Evolutionary conservation across 805 yeast species (phyloP).

Genomic region (Naumovozyma baii): DNA sequence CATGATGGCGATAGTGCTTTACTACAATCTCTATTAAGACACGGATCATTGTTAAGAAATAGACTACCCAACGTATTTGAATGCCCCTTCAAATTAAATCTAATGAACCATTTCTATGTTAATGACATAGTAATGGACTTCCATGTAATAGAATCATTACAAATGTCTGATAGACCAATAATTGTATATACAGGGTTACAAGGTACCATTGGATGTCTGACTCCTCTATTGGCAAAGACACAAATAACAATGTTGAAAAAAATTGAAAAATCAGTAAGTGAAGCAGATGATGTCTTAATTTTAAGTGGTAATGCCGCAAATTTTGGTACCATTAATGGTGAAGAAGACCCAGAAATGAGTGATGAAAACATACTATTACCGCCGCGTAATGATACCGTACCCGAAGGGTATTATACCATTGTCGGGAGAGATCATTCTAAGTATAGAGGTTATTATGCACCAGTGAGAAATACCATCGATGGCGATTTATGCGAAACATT

Average conservation of each 20-base stretch:
- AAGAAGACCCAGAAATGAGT: constrained; percentile 1
- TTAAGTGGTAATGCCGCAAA: constrained; percentile 3
- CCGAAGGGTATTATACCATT: constrained; percentile 28
- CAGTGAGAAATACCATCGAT: constrained; percentile 66
- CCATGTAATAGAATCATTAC: constrained; percentile 30
- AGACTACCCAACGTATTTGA: constrained; percentile 21
- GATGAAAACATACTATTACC: too few species aligned
- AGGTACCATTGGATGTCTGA: constrained; percentile 69
- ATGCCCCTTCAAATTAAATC: constrained; percentile 40
- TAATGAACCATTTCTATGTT: constrained; percentile 48
- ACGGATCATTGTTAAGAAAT: neutral
- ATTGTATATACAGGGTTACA: constrained; percentile 67
- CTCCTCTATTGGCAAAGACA: constrained; percentile 53
- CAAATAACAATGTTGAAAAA: constrained; percentile 52
- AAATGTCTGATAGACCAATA: constrained; percentile 45
- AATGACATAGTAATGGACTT: constrained; percentile 66
- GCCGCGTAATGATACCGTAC: neutral
- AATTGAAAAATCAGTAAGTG: constrained; percentile 41
- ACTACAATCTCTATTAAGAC: neutral
- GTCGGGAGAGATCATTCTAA: constrained; percentile 58
- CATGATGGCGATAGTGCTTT: neutral
- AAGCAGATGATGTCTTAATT: constrained; percentile 15
- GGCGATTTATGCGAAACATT: constrained; percentile 76
- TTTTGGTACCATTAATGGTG: too few species aligned
- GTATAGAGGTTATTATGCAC: constrained; percentile 74